Evolutionary conservation across 1,139 yeast genomes (phyloP).

Genomic region (Sugiyamaella paludigena): DNA sequence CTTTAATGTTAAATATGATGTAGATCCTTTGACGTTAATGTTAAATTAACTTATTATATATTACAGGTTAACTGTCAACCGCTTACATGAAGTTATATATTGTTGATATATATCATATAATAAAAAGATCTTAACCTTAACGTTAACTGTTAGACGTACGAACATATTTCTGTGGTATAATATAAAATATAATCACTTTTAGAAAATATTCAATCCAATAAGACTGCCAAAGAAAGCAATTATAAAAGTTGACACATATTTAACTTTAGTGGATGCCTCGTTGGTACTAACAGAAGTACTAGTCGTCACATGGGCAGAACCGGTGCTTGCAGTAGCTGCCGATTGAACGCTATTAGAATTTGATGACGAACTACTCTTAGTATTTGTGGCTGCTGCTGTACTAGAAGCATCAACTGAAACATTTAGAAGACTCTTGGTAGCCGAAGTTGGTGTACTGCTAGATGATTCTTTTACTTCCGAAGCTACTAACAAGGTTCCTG

Average conservation of each 20-base stretch:
- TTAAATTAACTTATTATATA: too few species aligned
- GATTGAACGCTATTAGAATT: slow-evolving; percentile 5
- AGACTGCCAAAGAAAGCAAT: not conserved
- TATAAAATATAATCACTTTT: too few species aligned
- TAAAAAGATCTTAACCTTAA: too few species aligned
- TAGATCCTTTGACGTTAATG: too few species aligned
- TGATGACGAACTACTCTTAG: not conserved
- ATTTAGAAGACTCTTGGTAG: slow-evolving; percentile 6
- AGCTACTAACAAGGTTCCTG: not conserved
- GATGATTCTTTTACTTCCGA: slow-evolving; percentile 7
- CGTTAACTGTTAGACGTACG: too few species aligned
- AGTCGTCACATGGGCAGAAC: slow-evolving; percentile 4
- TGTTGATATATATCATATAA: too few species aligned
- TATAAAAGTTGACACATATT: not conserved
- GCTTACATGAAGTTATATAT: too few species aligned
- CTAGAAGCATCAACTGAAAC: slow-evolving; percentile 1
- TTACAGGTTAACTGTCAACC: too few species aligned
- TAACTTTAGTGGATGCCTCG: not conserved
- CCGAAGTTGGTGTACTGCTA: not conserved
- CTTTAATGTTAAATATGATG: too few species aligned
- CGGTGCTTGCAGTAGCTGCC: slow-evolving; percentile 6
- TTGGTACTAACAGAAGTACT: slow-evolving; percentile 11
- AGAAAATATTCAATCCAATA: too few species aligned
- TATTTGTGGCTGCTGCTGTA: not conserved
- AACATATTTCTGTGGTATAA: too few species aligned